Evolutionary conservation across 2,329 filamentous ascomycete species (phyloP), one percentile per base, ranked within the genome.

Genomic region (Cytospora mali): DNA sequence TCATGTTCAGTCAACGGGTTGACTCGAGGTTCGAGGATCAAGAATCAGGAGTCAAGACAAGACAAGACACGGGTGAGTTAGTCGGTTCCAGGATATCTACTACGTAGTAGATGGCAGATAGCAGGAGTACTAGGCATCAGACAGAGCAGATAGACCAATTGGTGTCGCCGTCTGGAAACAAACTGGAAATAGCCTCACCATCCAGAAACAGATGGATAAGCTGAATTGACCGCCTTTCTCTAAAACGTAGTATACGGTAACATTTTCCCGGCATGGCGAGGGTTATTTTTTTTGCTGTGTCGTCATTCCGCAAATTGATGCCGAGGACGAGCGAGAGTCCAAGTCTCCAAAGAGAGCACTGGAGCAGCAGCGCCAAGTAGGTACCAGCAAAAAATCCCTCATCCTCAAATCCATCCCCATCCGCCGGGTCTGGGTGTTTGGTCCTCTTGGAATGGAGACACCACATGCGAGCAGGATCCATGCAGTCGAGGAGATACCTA

Each of bases 251-350:
- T 16, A 18, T n/a, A 39, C 9, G 2, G n/a, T 46, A 46, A 9
- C 42, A 46, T n/a, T 33, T 33, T 13, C 14, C 31, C 31, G 31
- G 31, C 14, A 13, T 13, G 31, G 46, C 33, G 56, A 60, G 25
- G 25, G 53, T 35, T 52, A 46, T 39, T 62, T 48, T 62, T 31
- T 46, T 48, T 21, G 55, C 49, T 59, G 55, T 54, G 58, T 62
- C 63, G 63, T 62, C 63, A 65, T 62, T 48, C 57, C 63, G 63
- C 60, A 55, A 59, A 57, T 46, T 57, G 63, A 63, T 51, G 56
- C 60, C 61, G 63, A 65, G 63, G 53, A 58, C 63, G 50, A 65
- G 61, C 16, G 14, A 18, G n/a, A 39, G 35, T 42, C 52, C 56
- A 50, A 54, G 35, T 35, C 35, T 31, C 18, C 33, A 33, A n/a